These are phyloP conservation scores for Penicillium sp. DNA, from an alignment of 2,329 filamentous ascomycete species.

Conservation along the genomic window DNA sequence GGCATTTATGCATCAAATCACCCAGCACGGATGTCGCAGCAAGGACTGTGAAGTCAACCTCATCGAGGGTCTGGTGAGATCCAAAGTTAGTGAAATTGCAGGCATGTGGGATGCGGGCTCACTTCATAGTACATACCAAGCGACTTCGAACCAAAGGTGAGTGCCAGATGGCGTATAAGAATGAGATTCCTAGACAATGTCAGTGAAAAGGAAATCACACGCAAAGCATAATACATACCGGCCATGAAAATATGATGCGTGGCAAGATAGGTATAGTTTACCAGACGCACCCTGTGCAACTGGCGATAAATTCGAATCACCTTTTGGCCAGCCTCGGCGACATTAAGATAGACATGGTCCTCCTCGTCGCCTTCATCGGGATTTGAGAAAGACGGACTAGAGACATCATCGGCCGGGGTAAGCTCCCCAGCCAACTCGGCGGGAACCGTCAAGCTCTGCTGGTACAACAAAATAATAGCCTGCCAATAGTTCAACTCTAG, in stretches of 20 bases:
- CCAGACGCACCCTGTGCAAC: constrained; percentile 80
- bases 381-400: constrained; percentile 54
- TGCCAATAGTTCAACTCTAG: constrained; percentile 98
- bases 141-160: constrained; percentile 83
- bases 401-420: constrained; percentile 59
- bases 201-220: background rate
- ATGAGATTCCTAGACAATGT: constrained; percentile 67
- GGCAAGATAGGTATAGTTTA: constrained; percentile 94
- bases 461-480: constrained; percentile 91
- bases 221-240: constrained; percentile 53
- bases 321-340: constrained; percentile 91
- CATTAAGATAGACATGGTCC: constrained; percentile 88
- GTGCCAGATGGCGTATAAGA: constrained; percentile 97
- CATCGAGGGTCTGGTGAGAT: constrained; percentile 71
- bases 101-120: background rate
- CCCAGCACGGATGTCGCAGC: constrained; percentile 90
- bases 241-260: constrained; percentile 98
- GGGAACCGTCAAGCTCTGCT: constrained; percentile 85
- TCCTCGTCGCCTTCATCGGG: constrained; percentile 66
- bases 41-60: constrained; percentile 95
- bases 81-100: constrained; percentile 8
- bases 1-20: constrained; percentile 91
- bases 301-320: constrained; percentile 89
- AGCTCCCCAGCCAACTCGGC: constrained; percentile 80
- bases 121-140: constrained; percentile 62